A percentile compares a stretch with the other conserved stretches of the same genome.
phyloP scores from a whole-genome alignment of 1,284 basidiomycete genomes.

The Malassezia pachydermatis region DNA sequence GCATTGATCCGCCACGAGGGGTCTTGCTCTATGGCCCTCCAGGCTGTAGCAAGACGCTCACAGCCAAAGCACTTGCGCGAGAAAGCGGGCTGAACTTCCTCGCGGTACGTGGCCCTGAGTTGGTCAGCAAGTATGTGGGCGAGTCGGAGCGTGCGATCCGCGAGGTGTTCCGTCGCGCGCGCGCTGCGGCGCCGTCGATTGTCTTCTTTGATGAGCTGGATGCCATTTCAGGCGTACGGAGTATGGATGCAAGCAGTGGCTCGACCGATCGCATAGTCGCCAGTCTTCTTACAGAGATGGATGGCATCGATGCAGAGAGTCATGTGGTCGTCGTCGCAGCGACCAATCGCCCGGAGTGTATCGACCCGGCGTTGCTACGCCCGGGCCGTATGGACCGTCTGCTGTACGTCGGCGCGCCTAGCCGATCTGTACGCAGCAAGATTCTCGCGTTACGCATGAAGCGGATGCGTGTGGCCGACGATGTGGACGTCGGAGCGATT shows the following conservation, averaged over 20 bases:
- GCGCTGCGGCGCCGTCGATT: constrained; percentile 84
- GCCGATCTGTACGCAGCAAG: constrained; percentile 65
- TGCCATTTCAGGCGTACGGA: constrained; percentile 71
- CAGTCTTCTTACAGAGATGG: constrained; percentile 87
- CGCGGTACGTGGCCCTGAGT: constrained; percentile 95
- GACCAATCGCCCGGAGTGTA: constrained; percentile 84
- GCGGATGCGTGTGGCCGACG: constrained; percentile 66
- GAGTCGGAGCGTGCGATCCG: constrained; percentile 90
- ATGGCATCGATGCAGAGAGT: constrained; percentile 83
- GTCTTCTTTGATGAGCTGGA: constrained; percentile 98
- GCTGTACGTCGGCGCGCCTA: constrained; percentile 85
- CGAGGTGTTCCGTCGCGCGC: constrained; percentile 88
- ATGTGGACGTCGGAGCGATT: constrained; percentile 61
- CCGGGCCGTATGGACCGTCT: constrained; percentile 92
- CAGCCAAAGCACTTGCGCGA: constrained; percentile 83
- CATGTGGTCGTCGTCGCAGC: constrained; percentile 91
- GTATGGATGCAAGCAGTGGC: constrained; percentile 51
- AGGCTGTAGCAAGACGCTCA: constrained; percentile 90
- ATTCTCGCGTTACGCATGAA: constrained; percentile 69
- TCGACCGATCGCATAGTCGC: constrained; percentile 69
- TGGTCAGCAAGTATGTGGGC: constrained; percentile 92
- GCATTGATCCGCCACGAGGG: constrained; percentile 77
- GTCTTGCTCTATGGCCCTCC: constrained; percentile 92
- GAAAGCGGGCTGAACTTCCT: constrained; percentile 95
- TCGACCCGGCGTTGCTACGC: constrained; percentile 86